Percentiles rank a stretch among this genome's conserved stretches.
Conservation (phyloP, 371 early-diverging fungal species). For the Mucor irregularis region DNA sequence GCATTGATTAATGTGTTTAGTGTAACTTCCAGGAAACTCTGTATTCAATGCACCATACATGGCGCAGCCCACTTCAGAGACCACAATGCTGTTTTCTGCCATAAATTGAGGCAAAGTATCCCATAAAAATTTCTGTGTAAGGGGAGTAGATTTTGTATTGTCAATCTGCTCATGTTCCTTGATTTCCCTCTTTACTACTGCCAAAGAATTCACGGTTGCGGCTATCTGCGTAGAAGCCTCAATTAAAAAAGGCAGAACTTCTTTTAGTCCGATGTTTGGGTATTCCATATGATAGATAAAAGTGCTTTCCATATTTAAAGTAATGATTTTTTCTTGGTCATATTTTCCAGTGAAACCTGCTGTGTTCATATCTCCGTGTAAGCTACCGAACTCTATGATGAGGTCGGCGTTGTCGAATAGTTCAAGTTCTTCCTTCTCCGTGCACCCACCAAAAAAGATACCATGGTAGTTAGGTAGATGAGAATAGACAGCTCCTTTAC, state of each 20-base stretch:
- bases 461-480: slow-evolving; percentile 39
- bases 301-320: too few relatives aligned
- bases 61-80: slow-evolving; percentile 55
- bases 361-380: too few relatives aligned
- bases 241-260: too few relatives aligned
- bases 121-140: slow-evolving; percentile 51
- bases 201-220: too few relatives aligned
- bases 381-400: slow-evolving; percentile 46
- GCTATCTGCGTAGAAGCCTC: too few relatives aligned
- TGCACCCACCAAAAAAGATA: slow-evolving; percentile 37
- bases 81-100: slow-evolving; percentile 34
- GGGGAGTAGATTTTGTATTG: slow-evolving; percentile 29
- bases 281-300: too few relatives aligned
- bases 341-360: too few relatives aligned
- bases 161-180: too few relatives aligned
- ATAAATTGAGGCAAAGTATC: slow-evolving; percentile 34
- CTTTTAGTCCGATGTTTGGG: too few relatives aligned
- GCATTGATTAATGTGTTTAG: slow-evolving; percentile 37
- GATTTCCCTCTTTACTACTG: too few relatives aligned
- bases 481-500: slow-evolving; percentile 46
- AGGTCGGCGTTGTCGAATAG: slow-evolving; percentile 44
- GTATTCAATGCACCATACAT: slow-evolving; percentile 46
- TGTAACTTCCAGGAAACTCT: slow-evolving; percentile 32
- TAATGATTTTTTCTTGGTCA: too few relatives aligned
- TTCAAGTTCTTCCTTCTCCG: slow-evolving; percentile 26